Base-by-base conservation (phyloP, 2,329 filamentous ascomycete genomes). In the Ophiostoma sp. region DNA sequence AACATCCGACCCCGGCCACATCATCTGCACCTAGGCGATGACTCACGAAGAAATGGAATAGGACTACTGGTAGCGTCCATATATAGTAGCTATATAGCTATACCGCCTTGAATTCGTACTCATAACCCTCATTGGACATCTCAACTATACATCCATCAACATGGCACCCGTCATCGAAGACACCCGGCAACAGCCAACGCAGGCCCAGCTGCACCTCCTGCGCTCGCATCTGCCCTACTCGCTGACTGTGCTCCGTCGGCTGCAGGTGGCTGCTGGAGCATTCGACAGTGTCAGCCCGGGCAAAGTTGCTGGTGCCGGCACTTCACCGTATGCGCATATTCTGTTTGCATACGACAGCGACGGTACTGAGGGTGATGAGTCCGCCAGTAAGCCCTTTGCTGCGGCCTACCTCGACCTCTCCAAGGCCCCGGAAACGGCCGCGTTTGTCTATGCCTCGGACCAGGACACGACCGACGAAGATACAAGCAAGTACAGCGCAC, bases 381-480 rank as follows among this genome's bases (percentile, higher is more conserved):
- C 42, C 18, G 62, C 14, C 16, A 62, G 18, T 9, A 18, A 44
- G 11, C 69, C 75, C 12, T 87, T 89, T 74, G 81, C 83, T 0
- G 84, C 83, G 0, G 85, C 84, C 0, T 89, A 87, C 73, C 74
- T 89, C 5, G 88, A 91, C 75, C 80, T 87, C 27, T 83, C 83
- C 4, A 81, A 80, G 67, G 81, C 82, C 0, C 86, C 85, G 0
- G 87, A 89, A 74, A 90, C 89, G 0, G 84, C 90, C 70, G 78
- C 86, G 42, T 90, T 85, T 83, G 73, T 90, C 1, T 90, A 87
- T 75, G 81, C 80, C 1, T 83, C 82, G 0, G 73, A 84, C 2
- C 83, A 87, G 69, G 76, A 78, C 68, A 67, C 41, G 9, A 36
- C 70, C 36, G 41, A 60, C 38, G 45, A 66, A 1, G 42, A 12